Evolutionary conservation across 1,284 basidiomycete genomes (phyloP).

Genomic region (Boletus albobrunnescens): DNA sequence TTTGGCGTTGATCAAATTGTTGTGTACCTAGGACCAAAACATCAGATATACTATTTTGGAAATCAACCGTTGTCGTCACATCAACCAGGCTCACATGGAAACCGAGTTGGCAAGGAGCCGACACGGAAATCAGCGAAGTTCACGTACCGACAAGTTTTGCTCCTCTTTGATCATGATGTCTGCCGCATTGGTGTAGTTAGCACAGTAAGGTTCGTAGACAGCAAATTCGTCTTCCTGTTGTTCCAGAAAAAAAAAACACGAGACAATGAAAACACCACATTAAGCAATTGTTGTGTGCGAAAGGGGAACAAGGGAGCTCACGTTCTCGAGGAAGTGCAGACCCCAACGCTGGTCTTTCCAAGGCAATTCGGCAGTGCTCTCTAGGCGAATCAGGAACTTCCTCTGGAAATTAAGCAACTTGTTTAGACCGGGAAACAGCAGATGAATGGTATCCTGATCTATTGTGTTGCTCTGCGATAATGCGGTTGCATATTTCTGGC

Average conservation of each 20-base stretch:
- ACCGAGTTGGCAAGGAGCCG: conserved; percentile 12
- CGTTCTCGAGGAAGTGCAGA: conserved; percentile 73
- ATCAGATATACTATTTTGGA: conserved; percentile 25
- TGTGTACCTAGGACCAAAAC: conserved; percentile 50
- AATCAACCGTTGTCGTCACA: conserved; percentile 39
- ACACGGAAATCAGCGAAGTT: conserved; percentile 8
- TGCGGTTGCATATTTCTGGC: conserved; percentile 76
- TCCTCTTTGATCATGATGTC: conserved; percentile 85
- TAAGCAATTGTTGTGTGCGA: conserved; percentile 34
- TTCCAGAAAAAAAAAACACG: conserved; percentile 34
- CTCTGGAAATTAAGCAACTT: conserved; percentile 96
- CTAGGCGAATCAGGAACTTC: conserved; percentile 92
- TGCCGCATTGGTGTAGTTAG: conserved; percentile 88
- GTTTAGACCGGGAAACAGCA: conserved; percentile 93
- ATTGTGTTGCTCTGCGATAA: conserved; percentile 81
- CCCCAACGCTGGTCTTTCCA: conserved; percentile 93
- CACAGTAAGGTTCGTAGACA: conserved; percentile 97
- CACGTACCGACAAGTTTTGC: conserved; percentile 75
- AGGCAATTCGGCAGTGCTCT: conserved; percentile 77
- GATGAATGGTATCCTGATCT: conserved; percentile 91
- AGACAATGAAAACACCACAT: conserved; percentile 32
- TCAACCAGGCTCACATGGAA: conserved; percentile 28
- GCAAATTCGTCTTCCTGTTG: conserved; percentile 89
- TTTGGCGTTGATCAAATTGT: conserved; percentile 76
- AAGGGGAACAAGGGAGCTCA: conserved; percentile 42